A percentile compares a stretch with the other conserved stretches of the same genome.
Evolutionary conservation across 257 asterid genomes (phyloP).

Genomic region (Mentha longifolia): DNA sequence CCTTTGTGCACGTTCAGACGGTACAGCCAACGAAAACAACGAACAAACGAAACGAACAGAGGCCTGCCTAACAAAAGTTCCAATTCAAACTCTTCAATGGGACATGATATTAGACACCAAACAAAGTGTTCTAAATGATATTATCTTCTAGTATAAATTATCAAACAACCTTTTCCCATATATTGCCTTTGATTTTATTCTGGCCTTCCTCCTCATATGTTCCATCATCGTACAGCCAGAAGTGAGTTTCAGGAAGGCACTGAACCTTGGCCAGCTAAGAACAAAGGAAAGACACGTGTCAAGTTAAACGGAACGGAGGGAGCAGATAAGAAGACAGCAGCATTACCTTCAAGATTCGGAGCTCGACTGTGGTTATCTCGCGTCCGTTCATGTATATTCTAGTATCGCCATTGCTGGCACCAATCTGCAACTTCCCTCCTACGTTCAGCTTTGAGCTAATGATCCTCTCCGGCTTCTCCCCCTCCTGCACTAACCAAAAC

Average conservation of each 20-base stretch:
- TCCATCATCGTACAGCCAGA: slow-evolving; percentile 91
- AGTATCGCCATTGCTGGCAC: slow-evolving; percentile 69
- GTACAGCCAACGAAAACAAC: slow-evolving; percentile 70
- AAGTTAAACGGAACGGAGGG: not conserved
- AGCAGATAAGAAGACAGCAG: too few species aligned
- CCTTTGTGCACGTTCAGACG: slow-evolving; percentile 46
- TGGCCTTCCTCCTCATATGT: slow-evolving; percentile 91
- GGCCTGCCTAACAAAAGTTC: slow-evolving; percentile 67
- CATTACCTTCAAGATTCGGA: slow-evolving; percentile 67
- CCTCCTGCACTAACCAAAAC: slow-evolving; percentile 53
- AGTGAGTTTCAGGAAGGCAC: slow-evolving; percentile 65
- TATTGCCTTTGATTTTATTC: slow-evolving; percentile 73
- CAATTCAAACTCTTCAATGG: slow-evolving; percentile 46
- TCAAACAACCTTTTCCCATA: slow-evolving; percentile 77
- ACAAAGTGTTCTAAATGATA: slow-evolving; percentile 15
- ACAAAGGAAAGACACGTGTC: slow-evolving; percentile 23
- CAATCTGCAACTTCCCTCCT: slow-evolving; percentile 65
- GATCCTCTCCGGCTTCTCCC: slow-evolving; percentile 63
- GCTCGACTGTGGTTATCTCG: slow-evolving; percentile 71
- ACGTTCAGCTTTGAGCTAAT: slow-evolving; percentile 59
- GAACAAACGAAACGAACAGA: slow-evolving; percentile 69
- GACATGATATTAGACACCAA: slow-evolving; percentile 13
- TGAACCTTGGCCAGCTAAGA: slow-evolving; percentile 75
- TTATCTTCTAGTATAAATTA: slow-evolving; percentile 31
- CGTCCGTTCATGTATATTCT: slow-evolving; percentile 72